Percentiles rank a stretch among this genome's conserved stretches.
phyloP scores from a whole-genome alignment of 164 flowering plant species.

The Cinnamomum chago region DNA sequence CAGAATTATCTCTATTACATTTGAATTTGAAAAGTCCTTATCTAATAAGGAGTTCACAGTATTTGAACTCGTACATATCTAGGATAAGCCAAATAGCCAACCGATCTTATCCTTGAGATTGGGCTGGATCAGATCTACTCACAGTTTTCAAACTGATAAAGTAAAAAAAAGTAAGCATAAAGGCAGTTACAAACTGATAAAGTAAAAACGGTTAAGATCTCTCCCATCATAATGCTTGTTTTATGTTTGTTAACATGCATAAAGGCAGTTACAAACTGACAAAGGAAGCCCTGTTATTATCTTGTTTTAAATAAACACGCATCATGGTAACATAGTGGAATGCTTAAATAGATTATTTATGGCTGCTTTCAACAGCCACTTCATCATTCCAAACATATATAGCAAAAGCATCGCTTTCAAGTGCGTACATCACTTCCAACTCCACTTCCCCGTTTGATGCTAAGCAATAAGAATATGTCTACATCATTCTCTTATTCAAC shows the following conservation, averaged over 20 bases:
- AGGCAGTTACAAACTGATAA: no score
- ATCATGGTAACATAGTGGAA: not conserved
- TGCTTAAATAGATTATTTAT: not conserved
- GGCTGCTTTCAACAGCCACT: not conserved
- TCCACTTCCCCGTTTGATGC: not conserved
- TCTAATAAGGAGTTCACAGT: no score
- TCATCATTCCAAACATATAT: not conserved
- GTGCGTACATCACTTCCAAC: not conserved
- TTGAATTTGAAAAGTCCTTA: no score
- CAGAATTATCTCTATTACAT: no score
- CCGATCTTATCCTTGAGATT: no score
- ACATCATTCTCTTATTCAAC: not conserved
- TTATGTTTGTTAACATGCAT: not conserved
- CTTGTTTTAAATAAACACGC: not conserved
- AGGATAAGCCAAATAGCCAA: no score
- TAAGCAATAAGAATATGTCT: not conserved
- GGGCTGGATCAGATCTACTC: no score
- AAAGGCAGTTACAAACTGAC: not conserved
- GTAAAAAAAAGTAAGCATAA: no score
- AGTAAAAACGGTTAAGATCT: slow-evolving; percentile 1
- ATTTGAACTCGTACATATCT: no score
- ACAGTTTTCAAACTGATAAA: no score
- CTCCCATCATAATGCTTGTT: not conserved
- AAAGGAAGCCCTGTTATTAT: not conserved
- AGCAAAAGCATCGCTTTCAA: not conserved